phyloP scores from a whole-genome alignment of 202 grass and related monocot species.

The Zizania palustris region DNA sequence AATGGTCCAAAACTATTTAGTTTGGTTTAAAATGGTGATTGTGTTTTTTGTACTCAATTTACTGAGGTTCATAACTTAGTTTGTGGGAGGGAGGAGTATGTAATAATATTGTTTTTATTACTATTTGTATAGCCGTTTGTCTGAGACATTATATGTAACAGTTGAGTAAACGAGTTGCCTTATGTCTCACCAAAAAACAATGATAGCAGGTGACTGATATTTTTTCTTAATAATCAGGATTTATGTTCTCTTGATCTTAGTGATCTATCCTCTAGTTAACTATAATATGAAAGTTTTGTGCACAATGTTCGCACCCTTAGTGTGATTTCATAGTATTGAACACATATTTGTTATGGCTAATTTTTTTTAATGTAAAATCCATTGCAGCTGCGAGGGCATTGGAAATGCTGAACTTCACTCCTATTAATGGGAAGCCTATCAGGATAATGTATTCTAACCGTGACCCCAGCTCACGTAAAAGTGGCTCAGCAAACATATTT shows the following conservation, averaged over 20 bases:
- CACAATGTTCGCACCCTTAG: background rate
- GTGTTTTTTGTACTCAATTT: background rate
- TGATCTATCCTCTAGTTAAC: background rate
- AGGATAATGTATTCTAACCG: slow-evolving; percentile 61
- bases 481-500: slow-evolving; percentile 57
- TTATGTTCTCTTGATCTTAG: background rate
- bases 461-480: slow-evolving; percentile 53
- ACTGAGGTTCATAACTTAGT: background rate
- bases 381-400: slow-evolving; percentile 41
- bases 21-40: slow-evolving; percentile 3
- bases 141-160: background rate
- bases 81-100: background rate
- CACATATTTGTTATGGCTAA: too few species aligned
- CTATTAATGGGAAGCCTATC: slow-evolving; percentile 52
- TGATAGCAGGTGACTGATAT: background rate
- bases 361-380: background rate
- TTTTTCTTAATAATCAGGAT: background rate
- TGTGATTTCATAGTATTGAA: background rate
- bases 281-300: background rate
- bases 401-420: slow-evolving; percentile 48
- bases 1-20: slow-evolving; percentile 1
- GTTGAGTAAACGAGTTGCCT: background rate
- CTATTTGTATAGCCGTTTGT: background rate
- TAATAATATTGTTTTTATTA: background rate
- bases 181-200: background rate